phyloP scores from a whole-genome alignment of 2,329 filamentous ascomycete genomes.

The Lecanicillium sp. region DNA sequence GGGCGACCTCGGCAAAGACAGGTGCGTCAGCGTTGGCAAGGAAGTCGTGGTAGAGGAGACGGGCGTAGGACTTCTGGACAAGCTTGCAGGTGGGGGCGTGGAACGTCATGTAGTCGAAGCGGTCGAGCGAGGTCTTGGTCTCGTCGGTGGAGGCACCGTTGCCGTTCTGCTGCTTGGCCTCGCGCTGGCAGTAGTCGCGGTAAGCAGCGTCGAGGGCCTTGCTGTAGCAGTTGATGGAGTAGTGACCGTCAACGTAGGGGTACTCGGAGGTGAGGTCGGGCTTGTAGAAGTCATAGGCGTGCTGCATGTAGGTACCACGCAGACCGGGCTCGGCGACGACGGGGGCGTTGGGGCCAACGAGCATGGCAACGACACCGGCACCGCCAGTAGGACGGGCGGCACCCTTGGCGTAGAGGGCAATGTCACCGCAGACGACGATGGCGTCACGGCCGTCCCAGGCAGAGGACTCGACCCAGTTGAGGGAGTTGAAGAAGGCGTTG shows the following conservation, averaged over 20 bases:
- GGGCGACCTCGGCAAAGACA: slow-evolving; percentile 67
- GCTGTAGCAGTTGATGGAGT: slow-evolving; percentile 75
- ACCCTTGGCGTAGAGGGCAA: slow-evolving; percentile 80
- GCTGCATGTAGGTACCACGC: slow-evolving; percentile 73
- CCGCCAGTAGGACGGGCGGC: slow-evolving; percentile 75
- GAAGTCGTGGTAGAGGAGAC: slow-evolving; percentile 82
- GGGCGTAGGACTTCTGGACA: slow-evolving; percentile 77
- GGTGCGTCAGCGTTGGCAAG: slow-evolving; percentile 61
- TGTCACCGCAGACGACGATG: slow-evolving; percentile 75
- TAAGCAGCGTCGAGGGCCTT: slow-evolving; percentile 77
- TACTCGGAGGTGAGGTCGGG: slow-evolving; percentile 83
- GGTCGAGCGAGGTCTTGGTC: slow-evolving; percentile 62
- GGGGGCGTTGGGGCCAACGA: slow-evolving; percentile 72
- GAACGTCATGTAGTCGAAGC: slow-evolving; percentile 79
- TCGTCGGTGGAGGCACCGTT: slow-evolving; percentile 45
- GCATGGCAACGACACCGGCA: slow-evolving; percentile 71
- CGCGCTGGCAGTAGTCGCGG: slow-evolving; percentile 71
- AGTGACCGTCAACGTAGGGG: slow-evolving; percentile 78
- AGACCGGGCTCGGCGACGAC: slow-evolving; percentile 73
- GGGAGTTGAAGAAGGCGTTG: slow-evolving; percentile 74
- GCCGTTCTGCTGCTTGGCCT: slow-evolving; percentile 46
- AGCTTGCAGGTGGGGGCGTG: slow-evolving; percentile 84
- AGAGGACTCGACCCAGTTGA: slow-evolving; percentile 84
- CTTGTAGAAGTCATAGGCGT: slow-evolving; percentile 89
- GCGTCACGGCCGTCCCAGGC: slow-evolving; percentile 80